phyloP scores from a whole-genome alignment of 441 rosid genomes.

The Pelargonium myrrhifolium region DNA sequence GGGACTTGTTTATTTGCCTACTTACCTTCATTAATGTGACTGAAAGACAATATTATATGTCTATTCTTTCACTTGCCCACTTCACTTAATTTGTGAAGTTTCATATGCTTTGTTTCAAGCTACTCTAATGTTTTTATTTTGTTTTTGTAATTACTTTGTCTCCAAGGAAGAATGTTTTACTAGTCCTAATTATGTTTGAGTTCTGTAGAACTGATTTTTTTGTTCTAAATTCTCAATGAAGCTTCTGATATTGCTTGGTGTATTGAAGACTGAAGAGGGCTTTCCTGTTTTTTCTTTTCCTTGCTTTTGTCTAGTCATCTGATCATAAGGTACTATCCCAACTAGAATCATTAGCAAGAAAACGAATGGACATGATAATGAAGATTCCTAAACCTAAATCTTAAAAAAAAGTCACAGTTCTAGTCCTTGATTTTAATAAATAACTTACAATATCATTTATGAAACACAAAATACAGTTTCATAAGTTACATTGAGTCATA shows the following conservation, averaged over 20 bases:
- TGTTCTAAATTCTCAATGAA: not conserved
- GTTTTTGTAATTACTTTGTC: not conserved
- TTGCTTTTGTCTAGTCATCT: not conserved
- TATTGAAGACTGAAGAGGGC: not conserved
- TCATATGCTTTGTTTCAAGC: slow-evolving; percentile 4
- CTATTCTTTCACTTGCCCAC: slow-evolving; percentile 6
- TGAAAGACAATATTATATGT: no score
- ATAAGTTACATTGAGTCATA: not conserved
- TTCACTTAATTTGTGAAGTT: slow-evolving; percentile 3
- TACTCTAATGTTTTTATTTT: slow-evolving; percentile 15
- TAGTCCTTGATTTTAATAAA: not conserved
- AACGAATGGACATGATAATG: no score
- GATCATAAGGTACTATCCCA: not conserved
- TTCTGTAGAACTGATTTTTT: not conserved
- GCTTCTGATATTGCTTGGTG: not conserved
- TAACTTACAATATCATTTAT: not conserved
- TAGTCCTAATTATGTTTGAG: not conserved
- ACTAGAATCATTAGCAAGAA: not conserved
- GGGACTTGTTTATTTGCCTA: no score
- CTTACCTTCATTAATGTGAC: not conserved
- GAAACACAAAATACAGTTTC: not conserved
- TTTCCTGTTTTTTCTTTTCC: not conserved
- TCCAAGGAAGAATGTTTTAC: slow-evolving; percentile 12
- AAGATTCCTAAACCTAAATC: not conserved
- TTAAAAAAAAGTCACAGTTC: no score